Evolutionary conservation across 116 monocot genomes (phyloP).

Genomic region (Thalassia testudinum): DNA sequence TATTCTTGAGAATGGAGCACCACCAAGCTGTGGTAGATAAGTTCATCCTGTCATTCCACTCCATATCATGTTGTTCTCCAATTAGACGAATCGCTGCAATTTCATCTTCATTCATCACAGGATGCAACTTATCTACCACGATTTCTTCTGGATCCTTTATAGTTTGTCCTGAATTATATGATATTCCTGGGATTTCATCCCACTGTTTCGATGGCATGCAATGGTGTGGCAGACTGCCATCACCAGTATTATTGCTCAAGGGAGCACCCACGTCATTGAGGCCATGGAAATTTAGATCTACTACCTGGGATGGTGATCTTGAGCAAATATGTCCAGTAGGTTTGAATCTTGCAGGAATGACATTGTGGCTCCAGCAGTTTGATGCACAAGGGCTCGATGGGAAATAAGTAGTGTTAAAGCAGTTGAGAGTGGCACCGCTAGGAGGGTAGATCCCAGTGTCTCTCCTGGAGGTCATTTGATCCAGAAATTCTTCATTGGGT

Average conservation of each 20-base stretch:
- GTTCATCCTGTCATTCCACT: constrained; percentile 57
- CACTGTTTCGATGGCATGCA: not conserved
- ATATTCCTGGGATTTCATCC: not conserved
- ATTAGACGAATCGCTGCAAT: constrained; percentile 53
- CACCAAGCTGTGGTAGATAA: constrained; percentile 58
- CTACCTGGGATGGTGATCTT: constrained; percentile 42
- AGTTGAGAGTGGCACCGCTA: not conserved
- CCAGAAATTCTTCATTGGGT: constrained; percentile 5
- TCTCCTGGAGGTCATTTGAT: constrained; percentile 4
- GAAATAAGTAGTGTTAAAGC: not conserved
- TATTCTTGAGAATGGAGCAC: constrained; percentile 38
- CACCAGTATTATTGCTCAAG: constrained; percentile 1
- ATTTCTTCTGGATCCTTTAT: not conserved
- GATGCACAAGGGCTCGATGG: constrained; percentile 7
- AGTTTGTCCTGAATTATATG: not conserved
- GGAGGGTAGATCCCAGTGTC: constrained; percentile 2
- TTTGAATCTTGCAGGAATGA: not conserved
- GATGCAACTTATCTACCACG: constrained; percentile 21
- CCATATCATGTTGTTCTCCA: constrained; percentile 51
- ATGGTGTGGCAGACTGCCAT: constrained; percentile 4
- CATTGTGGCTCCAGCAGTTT: constrained; percentile 14
- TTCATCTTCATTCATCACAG: constrained; percentile 45
- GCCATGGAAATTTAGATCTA: constrained; percentile 55
- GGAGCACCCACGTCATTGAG: constrained; percentile 29
- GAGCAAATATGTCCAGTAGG: constrained; percentile 22